phyloP scores from a whole-genome alignment of 176 grass and related monocot genomes.

The Melocanna baccifera region DNA sequence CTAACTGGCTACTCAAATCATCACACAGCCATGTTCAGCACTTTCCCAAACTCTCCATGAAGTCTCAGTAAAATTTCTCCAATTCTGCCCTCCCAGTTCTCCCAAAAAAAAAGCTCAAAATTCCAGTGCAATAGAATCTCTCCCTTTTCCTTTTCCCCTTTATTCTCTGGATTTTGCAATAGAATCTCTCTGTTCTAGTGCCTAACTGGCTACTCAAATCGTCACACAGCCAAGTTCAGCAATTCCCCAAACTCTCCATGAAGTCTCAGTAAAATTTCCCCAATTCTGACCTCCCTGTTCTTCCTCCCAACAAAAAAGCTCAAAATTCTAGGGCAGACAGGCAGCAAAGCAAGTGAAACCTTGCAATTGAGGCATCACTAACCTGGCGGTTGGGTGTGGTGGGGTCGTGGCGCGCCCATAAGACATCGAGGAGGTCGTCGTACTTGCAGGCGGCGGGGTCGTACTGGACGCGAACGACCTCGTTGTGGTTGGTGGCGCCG shows the following conservation, averaged over 20 bases:
- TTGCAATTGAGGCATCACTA: background rate
- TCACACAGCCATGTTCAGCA: background rate
- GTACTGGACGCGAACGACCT: slow-evolving; percentile 94
- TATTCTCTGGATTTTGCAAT: background rate
- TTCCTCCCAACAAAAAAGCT: background rate
- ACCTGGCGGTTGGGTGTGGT: slow-evolving; percentile 93
- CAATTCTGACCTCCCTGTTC: background rate
- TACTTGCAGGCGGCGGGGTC: slow-evolving; percentile 70
- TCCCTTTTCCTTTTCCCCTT: background rate
- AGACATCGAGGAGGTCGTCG: slow-evolving; percentile 72
- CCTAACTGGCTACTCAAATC: background rate
- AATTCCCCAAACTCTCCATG: background rate
- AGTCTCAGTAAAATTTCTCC: background rate
- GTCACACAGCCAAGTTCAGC: background rate
- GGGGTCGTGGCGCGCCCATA: slow-evolving; percentile 85
- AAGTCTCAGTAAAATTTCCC: background rate
- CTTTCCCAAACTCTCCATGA: background rate
- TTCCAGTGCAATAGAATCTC: background rate
- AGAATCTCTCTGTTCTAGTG: background rate
- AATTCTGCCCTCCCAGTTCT: background rate
- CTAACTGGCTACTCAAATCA: background rate
- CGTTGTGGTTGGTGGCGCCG: slow-evolving; percentile 74
- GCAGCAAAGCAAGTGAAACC: background rate
- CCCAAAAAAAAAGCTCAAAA: background rate
- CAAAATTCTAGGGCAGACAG: background rate